Evolutionary conservation across 306 rosid genomes (phyloP).

Genomic region (Benincasa hispida): DNA sequence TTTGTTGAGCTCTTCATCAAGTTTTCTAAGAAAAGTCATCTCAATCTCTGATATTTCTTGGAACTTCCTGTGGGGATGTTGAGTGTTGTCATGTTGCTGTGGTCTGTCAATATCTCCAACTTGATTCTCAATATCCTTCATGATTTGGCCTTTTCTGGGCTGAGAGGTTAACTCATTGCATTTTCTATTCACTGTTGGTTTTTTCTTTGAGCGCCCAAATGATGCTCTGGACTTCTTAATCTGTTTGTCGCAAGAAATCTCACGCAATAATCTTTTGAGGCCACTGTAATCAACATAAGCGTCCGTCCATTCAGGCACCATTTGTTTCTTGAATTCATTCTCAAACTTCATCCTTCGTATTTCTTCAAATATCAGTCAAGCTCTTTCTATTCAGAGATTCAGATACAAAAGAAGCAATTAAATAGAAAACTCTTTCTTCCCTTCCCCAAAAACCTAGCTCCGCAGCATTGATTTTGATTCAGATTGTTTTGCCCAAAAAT

Average conservation of each 20-base stretch:
- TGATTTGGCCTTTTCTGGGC: slow-evolving; percentile 12
- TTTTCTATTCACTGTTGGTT: slow-evolving; percentile 12
- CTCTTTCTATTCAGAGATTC: not conserved
- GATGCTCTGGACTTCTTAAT: not conserved
- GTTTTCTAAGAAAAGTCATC: slow-evolving; percentile 31
- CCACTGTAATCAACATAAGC: not conserved
- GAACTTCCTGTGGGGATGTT: slow-evolving; percentile 13
- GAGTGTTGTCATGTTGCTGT: not conserved
- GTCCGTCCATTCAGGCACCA: slow-evolving; percentile 3
- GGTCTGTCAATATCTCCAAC: slow-evolving; percentile 23
- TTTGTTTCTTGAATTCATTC: slow-evolving; percentile 6
- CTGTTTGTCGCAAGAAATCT: not conserved
- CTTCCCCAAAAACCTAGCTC: not conserved
- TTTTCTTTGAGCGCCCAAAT: slow-evolving; percentile 18
- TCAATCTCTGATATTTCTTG: slow-evolving; percentile 50
- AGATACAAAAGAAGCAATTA: too few species aligned
- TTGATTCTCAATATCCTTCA: slow-evolving; percentile 32
- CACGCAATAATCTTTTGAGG: not conserved
- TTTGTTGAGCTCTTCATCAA: slow-evolving; percentile 53
- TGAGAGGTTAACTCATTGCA: slow-evolving; percentile 12
- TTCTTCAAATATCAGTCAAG: not conserved
- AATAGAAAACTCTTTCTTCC: not conserved
- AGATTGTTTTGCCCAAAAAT: not conserved
- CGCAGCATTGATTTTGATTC: not conserved
- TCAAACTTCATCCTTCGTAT: not conserved